phyloP scores from a whole-genome alignment of 2,329 filamentous ascomycete species.

The Diplodia corticola region DNA sequence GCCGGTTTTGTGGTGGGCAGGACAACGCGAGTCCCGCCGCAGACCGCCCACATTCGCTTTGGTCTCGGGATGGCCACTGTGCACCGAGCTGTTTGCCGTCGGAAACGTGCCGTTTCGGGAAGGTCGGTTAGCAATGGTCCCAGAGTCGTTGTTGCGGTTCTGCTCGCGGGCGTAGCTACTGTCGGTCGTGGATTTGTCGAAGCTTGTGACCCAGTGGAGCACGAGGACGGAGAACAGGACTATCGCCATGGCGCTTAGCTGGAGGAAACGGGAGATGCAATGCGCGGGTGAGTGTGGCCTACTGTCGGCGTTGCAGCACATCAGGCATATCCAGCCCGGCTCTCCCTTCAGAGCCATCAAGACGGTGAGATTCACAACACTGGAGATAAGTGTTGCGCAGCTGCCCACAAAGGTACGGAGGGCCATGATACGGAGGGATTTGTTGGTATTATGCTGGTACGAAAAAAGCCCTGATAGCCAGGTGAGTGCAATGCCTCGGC shows the following conservation, averaged over 20 bases:
- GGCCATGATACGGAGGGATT: conserved; percentile 18
- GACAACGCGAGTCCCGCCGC: not conserved
- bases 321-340: conserved; percentile 21
- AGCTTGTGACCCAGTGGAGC: conserved; percentile 20
- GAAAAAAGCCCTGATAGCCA: conserved; percentile 10
- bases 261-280: not conserved
- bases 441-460: conserved; percentile 11
- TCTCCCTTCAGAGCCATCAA: conserved; percentile 17
- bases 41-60: not conserved
- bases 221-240: conserved; percentile 20
- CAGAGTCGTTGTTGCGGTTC: not conserved
- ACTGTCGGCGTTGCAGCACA: conserved; percentile 23
- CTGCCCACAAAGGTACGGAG: conserved; percentile 21
- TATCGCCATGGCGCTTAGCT: not conserved
- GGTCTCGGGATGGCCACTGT: not conserved
- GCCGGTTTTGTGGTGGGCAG: not conserved
- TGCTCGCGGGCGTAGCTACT: conserved; percentile 11
- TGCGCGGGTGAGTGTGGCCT: not conserved
- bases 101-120: not conserved
- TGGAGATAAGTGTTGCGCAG: conserved; percentile 12
- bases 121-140: not conserved
- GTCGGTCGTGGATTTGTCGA: conserved; percentile 6
- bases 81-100: not conserved
- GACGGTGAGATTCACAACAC: conserved; percentile 13
- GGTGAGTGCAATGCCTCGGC: not conserved